A percentile compares a stretch with the other conserved stretches of the same genome.
phyloP scores from a whole-genome alignment of 2,329 filamentous ascomycete genomes.

The Ascochyta fabae region DNA sequence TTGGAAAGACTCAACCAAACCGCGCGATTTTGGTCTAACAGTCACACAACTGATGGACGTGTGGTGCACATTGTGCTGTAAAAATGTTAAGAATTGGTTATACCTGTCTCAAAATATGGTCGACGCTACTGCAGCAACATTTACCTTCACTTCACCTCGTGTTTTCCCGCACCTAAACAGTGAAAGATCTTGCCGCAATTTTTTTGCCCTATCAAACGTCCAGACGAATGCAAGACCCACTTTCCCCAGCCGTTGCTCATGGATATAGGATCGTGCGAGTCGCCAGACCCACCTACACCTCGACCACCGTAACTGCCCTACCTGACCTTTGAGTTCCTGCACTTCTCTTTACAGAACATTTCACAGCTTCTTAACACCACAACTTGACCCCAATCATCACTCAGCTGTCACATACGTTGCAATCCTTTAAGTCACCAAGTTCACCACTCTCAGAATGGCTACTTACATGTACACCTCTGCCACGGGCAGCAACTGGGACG shows the following conservation, averaged over 20 bases:
- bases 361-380: not conserved
- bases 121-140: not conserved
- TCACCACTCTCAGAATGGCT: constrained; percentile 13
- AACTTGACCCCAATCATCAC: not conserved
- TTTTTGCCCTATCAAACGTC: not conserved
- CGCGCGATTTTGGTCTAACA: no score
- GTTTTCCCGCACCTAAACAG: not conserved
- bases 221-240: not conserved
- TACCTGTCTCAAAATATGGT: not conserved
- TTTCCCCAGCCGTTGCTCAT: not conserved
- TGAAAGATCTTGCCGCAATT: not conserved
- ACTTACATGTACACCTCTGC: constrained; percentile 7
- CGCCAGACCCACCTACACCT: not conserved
- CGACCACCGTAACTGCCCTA: not conserved
- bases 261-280: not conserved
- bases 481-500: constrained; percentile 28
- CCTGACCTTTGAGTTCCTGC: not conserved
- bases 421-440: not conserved
- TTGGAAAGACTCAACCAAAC: no score
- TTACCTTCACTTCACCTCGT: not conserved
- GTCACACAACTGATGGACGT: not conserved
- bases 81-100: not conserved
- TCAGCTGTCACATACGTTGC: not conserved
- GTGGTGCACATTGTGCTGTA: not conserved
- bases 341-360: not conserved